Conservation (phyloP, 495 filamentous ascomycete species). For the Parathielavia appendiculata region DNA sequence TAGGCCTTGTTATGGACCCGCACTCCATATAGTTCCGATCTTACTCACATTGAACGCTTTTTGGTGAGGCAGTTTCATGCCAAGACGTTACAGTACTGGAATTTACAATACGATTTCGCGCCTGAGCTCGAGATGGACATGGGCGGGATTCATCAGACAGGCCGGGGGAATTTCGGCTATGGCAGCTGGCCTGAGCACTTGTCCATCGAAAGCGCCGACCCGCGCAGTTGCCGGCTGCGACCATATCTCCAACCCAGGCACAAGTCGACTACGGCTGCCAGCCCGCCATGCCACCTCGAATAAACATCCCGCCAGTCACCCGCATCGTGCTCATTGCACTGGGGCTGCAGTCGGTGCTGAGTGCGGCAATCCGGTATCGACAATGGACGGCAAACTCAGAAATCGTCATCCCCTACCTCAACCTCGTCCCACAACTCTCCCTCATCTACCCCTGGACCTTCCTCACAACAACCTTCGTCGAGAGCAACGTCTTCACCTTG, state of each 20-base stretch:
- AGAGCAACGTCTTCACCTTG: constrained; percentile 88
- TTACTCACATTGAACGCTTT: too few species aligned
- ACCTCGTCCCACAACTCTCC: constrained; percentile 75
- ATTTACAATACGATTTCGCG: too few species aligned
- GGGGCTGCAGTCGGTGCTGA: constrained; percentile 71
- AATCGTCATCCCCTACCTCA: constrained; percentile 76
- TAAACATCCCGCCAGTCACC: constrained; percentile 90
- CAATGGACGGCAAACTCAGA: constrained; percentile 52
- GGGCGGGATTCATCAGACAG: too few species aligned
- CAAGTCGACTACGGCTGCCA: constrained; percentile 16
- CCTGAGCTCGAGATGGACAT: too few species aligned
- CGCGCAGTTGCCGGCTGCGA: background rate
- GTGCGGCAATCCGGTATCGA: constrained; percentile 69
- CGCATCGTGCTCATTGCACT: constrained; percentile 71
- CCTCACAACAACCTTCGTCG: constrained; percentile 77
- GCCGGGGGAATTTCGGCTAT: too few species aligned
- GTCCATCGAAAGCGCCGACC: constrained; percentile 5
- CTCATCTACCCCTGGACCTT: constrained; percentile 92
- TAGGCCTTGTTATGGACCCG: too few species aligned
- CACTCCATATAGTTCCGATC: too few species aligned
- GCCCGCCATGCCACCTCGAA: constrained; percentile 67
- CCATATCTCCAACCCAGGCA: constrained; percentile 3
- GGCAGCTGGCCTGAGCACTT: background rate
- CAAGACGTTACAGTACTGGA: too few species aligned
- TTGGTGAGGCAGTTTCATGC: too few species aligned